phyloP scores from a whole-genome alignment of 129 eudicot species.

The Flaveria brownii region DNA sequence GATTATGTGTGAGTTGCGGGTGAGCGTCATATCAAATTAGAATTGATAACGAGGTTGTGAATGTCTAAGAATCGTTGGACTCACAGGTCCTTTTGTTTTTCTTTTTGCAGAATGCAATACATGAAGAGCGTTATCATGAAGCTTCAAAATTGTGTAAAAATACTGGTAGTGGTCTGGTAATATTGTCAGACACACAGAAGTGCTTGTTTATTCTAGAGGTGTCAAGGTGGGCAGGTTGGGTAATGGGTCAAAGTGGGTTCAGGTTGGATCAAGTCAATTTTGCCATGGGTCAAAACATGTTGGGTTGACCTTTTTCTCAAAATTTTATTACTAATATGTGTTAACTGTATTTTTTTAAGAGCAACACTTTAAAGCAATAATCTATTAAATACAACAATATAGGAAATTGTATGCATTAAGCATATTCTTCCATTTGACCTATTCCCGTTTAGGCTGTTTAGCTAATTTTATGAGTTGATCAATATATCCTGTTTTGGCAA shows the following conservation, averaged over 20 bases:
- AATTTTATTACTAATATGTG: neutral
- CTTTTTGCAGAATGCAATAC: constrained; percentile 70
- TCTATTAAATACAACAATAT: neutral
- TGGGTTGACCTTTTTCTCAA: neutral
- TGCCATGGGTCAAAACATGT: neutral
- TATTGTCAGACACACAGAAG: constrained; percentile 5
- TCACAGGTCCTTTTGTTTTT: constrained; percentile 2
- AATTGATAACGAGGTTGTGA: constrained; percentile 11
- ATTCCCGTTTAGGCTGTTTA: too few species aligned
- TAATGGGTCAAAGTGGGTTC: neutral
- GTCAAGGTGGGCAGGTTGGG: neutral
- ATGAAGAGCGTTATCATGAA: constrained; percentile 88
- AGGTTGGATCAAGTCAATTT: neutral
- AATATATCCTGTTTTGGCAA: too few species aligned
- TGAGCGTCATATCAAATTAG: constrained; percentile 23
- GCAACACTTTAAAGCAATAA: neutral
- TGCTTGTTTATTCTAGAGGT: neutral
- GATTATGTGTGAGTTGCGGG: constrained; percentile 84
- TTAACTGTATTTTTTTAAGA: neutral
- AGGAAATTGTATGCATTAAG: neutral
- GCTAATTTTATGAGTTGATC: neutral
- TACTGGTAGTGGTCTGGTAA: constrained; percentile 99
- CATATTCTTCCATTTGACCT: neutral
- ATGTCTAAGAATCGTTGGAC: constrained; percentile 13
- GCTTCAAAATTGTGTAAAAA: constrained; percentile 79